Conservation (phyloP, 192 early-diverging fungal species). For the Entophlyctis helioformis region DNA sequence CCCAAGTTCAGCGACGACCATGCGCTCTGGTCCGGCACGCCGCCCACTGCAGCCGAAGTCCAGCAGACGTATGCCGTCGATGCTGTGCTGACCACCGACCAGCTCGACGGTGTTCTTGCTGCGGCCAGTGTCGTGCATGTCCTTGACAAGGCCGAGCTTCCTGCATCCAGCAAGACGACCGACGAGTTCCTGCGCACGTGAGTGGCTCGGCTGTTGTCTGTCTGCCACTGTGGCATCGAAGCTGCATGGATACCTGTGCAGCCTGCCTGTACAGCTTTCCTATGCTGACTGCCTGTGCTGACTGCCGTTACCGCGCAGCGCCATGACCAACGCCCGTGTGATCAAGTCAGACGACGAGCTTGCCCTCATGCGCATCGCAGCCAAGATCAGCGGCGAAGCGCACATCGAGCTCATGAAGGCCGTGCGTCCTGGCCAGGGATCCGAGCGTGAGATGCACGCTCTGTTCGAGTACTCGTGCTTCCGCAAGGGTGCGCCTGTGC, state of each 20-base stretch:
- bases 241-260: neutral
- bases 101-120: constrained; percentile 33
- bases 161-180: neutral
- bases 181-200: neutral
- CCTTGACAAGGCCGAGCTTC: constrained; percentile 13
- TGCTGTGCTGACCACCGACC: constrained; percentile 45
- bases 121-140: constrained; percentile 20
- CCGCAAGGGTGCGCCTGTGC: constrained; percentile 52
- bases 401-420: constrained; percentile 68
- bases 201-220: neutral
- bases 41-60: constrained; percentile 38
- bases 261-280: neutral
- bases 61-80: constrained; percentile 56
- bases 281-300: neutral
- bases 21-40: constrained; percentile 74
- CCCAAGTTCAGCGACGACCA: constrained; percentile 50
- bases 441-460: constrained; percentile 65
- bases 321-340: constrained; percentile 66
- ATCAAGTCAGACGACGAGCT: constrained; percentile 72
- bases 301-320: constrained; percentile 24
- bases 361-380: constrained; percentile 63
- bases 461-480: constrained; percentile 61
- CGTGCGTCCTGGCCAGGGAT: constrained; percentile 40
- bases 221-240: neutral
- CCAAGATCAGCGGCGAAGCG: constrained; percentile 60